These are phyloP conservation scores for Erodium moschatum DNA, from an alignment of 441 rosid species.

Conservation along the genomic window DNA sequence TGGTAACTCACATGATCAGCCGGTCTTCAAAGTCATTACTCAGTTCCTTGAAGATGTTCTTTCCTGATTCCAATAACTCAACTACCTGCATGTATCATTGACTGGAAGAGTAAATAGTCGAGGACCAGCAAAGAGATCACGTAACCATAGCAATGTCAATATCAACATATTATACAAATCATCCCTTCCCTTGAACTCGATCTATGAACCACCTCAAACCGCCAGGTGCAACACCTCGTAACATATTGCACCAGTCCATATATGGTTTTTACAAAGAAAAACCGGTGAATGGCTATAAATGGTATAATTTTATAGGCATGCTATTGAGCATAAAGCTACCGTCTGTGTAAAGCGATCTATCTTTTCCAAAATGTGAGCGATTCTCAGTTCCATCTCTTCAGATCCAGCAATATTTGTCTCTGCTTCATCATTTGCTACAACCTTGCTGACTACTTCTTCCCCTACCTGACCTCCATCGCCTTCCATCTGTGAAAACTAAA, in stretches of 20 bases:
- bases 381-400: slow-evolving; percentile 60
- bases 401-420: slow-evolving; percentile 22
- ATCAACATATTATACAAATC: background rate
- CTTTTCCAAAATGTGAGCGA: slow-evolving; percentile 37
- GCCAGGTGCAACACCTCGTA: background rate
- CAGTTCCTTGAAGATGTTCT: slow-evolving; percentile 54
- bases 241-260: background rate
- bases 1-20: slow-evolving; percentile 32
- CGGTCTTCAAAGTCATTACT: background rate
- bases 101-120: background rate
- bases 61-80: slow-evolving; percentile 64
- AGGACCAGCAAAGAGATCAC: background rate
- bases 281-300: background rate
- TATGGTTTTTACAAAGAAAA: background rate
- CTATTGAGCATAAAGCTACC: background rate
- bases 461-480: slow-evolving; percentile 28
- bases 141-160: background rate
- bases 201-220: background rate
- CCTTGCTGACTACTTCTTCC: background rate
- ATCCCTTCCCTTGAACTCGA: background rate
- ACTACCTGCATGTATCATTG: slow-evolving; percentile 41
- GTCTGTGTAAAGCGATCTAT: background rate
- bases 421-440: slow-evolving; percentile 39
- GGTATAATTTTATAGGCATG: background rate
- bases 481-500: slow-evolving; percentile 15